Base-by-base conservation (phyloP, 2,329 filamentous ascomycete genomes). In the Penicillium sp. region DNA sequence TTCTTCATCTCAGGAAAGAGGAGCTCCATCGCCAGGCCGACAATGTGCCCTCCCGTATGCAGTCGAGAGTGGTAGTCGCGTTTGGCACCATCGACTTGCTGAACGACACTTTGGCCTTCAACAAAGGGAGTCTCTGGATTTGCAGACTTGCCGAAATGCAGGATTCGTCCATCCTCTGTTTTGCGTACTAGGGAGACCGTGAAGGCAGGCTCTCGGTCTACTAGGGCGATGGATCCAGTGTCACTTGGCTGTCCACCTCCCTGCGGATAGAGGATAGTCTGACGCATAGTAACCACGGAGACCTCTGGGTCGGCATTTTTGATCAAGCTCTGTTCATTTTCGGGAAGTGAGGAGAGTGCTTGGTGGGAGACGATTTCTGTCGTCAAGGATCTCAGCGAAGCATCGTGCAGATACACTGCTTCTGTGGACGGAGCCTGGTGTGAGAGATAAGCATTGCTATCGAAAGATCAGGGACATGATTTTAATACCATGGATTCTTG, bases 201-300 rank as follows among this genome's bases (percentile, higher is more conserved):
- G 57, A 73, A 74, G 1, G 38, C 48, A 19, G 61, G 35, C 6
- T 57, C 59, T 11, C 61, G 52, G 26, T 64, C 60, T 30, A 22
- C 28, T 8, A 55, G 55, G 16, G 53, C 42, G 48, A 72, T 67
- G 45, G 59, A 57, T 35, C 72, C 72, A 7, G 60, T 70, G 55
- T 74, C 72, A 54, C 69, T 71, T 26, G 69, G 69, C 54, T 74
- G 64, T 11, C 69, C 64, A 42, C 70, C 64, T 42, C 72, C 70
- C 57, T 73, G 72, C 1, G 71, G 68, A 51, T 73, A 72, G 25
- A 74, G 69, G 19, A 73, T 70, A 0, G 71, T 74, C 40, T 70
- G 59, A 19, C 63, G 63, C 45, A 61, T 73, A 1, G 54, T 64
- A 19, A 74, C 55, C 8, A 62, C 66, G 55, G 72, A 58, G 55